Evolutionary conservation across 768 basidiomycete species (phyloP).

Genomic region (Lactifluus hygrophoroides): DNA sequence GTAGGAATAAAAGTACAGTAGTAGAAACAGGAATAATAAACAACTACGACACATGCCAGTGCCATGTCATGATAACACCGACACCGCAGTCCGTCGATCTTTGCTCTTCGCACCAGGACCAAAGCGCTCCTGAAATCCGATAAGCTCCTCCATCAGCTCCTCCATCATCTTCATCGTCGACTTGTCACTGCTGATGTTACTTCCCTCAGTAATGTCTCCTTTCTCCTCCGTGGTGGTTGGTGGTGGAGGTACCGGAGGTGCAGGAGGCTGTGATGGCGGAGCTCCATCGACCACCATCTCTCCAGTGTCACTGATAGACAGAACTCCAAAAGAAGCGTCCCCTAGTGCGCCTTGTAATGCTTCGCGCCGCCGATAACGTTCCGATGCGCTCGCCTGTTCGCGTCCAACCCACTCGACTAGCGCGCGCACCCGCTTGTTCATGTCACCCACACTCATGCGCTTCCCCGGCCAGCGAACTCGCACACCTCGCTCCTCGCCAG

Average conservation of each 20-base stretch:
- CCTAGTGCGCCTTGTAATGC: slow-evolving; percentile 52
- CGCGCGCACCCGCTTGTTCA: slow-evolving; percentile 89
- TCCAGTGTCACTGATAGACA: slow-evolving; percentile 21
- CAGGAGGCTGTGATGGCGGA: slow-evolving; percentile 17
- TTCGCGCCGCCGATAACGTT: slow-evolving; percentile 59
- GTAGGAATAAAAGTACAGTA: slow-evolving; percentile 20
- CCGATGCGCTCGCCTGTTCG: slow-evolving; percentile 69
- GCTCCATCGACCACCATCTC: slow-evolving; percentile 30
- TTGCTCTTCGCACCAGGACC: slow-evolving; percentile 45
- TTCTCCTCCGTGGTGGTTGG: slow-evolving; percentile 23
- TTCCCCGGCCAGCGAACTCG: slow-evolving; percentile 92
- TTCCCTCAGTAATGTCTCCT: background rate
- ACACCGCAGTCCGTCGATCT: slow-evolving; percentile 28
- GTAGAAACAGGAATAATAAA: background rate
- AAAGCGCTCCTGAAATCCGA: slow-evolving; percentile 81
- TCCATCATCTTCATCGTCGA: slow-evolving; percentile 81
- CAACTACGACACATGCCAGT: background rate
- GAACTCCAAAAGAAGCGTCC: slow-evolving; percentile 15
- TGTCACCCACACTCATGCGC: slow-evolving; percentile 92
- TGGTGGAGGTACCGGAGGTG: background rate
- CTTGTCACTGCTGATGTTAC: background rate
- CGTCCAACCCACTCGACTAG: slow-evolving; percentile 92
- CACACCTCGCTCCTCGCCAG: slow-evolving; percentile 60
- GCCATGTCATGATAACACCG: slow-evolving; percentile 25
- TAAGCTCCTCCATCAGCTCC: slow-evolving; percentile 83